These are phyloP conservation scores for Lasiosphaeria hispida DNA, from an alignment of 495 filamentous ascomycete genomes.

Conservation along the genomic window DNA sequence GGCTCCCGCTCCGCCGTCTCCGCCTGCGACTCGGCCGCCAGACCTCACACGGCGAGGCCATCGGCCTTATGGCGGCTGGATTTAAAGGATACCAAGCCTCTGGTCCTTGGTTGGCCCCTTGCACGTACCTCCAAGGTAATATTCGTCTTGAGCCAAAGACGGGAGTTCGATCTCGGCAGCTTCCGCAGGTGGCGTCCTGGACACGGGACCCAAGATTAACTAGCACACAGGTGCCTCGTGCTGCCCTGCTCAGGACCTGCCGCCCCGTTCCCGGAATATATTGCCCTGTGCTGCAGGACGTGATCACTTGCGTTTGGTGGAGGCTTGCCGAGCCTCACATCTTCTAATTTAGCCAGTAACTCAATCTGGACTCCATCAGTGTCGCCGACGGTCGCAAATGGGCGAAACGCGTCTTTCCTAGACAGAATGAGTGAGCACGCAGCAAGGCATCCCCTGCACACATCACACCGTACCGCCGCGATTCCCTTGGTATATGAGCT, in stretches of 20 bases:
- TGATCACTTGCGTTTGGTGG: neutral
- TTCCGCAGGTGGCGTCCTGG: neutral
- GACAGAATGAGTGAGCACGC: neutral
- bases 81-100: neutral
- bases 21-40: neutral
- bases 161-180: neutral
- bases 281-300: neutral
- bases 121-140: neutral
- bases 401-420: neutral
- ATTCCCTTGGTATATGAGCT: too few relatives aligned
- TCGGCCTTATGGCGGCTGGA: neutral
- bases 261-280: neutral
- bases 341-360: neutral
- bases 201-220: neutral
- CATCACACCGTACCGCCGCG: too few relatives aligned
- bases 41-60: neutral
- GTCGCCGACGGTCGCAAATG: constrained; percentile 7
- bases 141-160: neutral
- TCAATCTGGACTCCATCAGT: neutral
- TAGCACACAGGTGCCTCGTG: too few relatives aligned
- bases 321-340: neutral
- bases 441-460: neutral
- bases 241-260: too few relatives aligned
- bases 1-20: neutral
- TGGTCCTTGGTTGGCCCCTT: too few relatives aligned